A percentile compares a stretch with the other conserved stretches of the same genome.
These are phyloP conservation scores for Zalaria sp. DNA, from an alignment of 2,329 filamentous ascomycete species.

Conservation along the genomic window DNA sequence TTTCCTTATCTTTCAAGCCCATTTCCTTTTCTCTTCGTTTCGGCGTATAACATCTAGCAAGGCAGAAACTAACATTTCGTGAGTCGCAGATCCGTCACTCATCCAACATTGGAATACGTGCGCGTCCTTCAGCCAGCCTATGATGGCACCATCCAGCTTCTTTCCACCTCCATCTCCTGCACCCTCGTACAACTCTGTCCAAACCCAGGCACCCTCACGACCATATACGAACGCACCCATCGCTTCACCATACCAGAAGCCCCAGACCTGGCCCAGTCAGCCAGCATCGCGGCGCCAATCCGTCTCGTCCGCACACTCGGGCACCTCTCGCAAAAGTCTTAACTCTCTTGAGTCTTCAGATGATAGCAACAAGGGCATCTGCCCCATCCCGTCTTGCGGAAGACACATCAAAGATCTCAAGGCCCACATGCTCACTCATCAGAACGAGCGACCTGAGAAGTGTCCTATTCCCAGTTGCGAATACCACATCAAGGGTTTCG, in stretches of 20 bases:
- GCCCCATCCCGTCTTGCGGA: slow-evolving; percentile 72
- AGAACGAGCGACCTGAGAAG: slow-evolving; percentile 82
- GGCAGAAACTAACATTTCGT: not conserved
- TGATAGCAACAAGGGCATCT: slow-evolving; percentile 50
- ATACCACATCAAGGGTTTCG: slow-evolving; percentile 85
- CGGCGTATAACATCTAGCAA: slow-evolving; percentile 3
- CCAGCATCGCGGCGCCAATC: slow-evolving; percentile 47
- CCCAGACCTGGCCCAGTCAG: slow-evolving; percentile 24
- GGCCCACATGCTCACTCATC: slow-evolving; percentile 89
- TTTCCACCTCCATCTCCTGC: slow-evolving; percentile 47
- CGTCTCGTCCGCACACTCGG: slow-evolving; percentile 56
- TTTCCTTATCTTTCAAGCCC: slow-evolving; percentile 15
- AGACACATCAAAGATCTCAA: slow-evolving; percentile 82
- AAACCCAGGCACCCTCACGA: slow-evolving; percentile 25
- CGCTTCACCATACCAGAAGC: slow-evolving; percentile 13
- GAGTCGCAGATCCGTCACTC: slow-evolving; percentile 39
- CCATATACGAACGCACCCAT: slow-evolving; percentile 14
- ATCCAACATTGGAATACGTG: slow-evolving; percentile 27
- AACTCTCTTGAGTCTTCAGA: slow-evolving; percentile 18
- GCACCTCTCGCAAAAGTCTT: slow-evolving; percentile 43
- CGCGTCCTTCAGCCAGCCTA: too few species aligned
- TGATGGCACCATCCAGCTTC: slow-evolving; percentile 22
- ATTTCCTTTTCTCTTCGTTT: slow-evolving; percentile 10
- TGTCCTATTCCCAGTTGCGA: slow-evolving; percentile 87
- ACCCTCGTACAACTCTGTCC: slow-evolving; percentile 39